Evolutionary conservation across 495 filamentous ascomycete genomes (phyloP), one percentile per base, ranked within the genome.

Genomic region (Daldinia vernicosa): DNA sequence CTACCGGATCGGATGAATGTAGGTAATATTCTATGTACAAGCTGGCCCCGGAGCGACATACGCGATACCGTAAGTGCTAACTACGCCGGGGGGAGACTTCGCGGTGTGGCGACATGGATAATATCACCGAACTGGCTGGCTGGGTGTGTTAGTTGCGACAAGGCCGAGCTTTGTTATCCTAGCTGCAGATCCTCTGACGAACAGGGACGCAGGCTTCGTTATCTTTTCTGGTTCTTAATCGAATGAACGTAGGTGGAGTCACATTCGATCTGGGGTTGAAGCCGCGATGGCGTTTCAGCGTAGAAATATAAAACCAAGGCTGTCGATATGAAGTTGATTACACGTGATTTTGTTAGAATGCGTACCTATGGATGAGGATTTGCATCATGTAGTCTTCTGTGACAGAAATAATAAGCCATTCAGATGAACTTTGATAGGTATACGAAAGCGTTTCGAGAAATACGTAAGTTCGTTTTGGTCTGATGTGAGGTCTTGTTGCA

Each of bases 151-250:
- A 59, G 56, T 39, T 69, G 66, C 56, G 65, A 73, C 70, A 27
- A 62, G 57, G 56, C 70, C 70, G 66, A 66, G 70, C 66, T 65
- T 69, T 69, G 32, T n/a, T 14, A 69, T 69, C 70, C 70, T 47
- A 33, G 70, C 8, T 15, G 70, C 50, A 69, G 70, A 73, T 73
- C 70, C 26, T 65, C 43, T 52, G 30, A 69, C 66, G 43, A 7
- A 28, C 43, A 53, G 33, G 65, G 60, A 39, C 35, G 37, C 61
- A 32, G 4, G 53, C 45, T 55, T 65, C 40, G n/a, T 26, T 37
- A 61, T 53, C 37, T 51, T 53, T 55, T 60, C 47, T 39, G 33
- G 19, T 45, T 47, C 51, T 33, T 45, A 52, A 63, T 60, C 22
- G 66, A 63, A 58, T 7, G 33, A 66, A 32, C 30, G 22, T 22